phyloP scores from a whole-genome alignment of 352 stramenopile genomes.

The Thalassiosira mediterranea region DNA sequence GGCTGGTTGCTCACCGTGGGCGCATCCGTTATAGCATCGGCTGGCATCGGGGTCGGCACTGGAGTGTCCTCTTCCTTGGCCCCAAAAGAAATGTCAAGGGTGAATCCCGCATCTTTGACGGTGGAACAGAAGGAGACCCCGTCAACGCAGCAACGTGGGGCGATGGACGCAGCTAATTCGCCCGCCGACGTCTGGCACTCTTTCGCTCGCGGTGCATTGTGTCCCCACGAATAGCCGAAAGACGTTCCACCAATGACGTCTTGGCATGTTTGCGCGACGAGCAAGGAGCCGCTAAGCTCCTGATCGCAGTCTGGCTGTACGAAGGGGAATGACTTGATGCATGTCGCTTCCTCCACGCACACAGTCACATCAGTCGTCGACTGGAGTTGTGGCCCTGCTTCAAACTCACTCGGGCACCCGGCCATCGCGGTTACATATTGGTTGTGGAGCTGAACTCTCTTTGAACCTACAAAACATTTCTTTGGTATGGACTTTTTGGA shows the following conservation, averaged over 20 bases:
- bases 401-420: constrained; percentile 25
- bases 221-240: constrained; percentile 32
- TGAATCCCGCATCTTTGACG: too few species aligned
- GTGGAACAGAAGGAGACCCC: constrained; percentile 34
- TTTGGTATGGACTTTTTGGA: constrained; percentile 19
- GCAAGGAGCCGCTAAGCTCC: constrained; percentile 22
- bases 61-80: neutral
- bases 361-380: constrained; percentile 5
- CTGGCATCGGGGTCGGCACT: neutral
- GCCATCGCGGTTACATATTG: constrained; percentile 39
- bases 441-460: constrained; percentile 28
- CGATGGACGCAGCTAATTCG: constrained; percentile 18
- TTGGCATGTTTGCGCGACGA: constrained; percentile 32
- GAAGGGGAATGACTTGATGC: constrained; percentile 32
- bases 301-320: constrained; percentile 26
- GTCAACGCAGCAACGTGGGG: constrained; percentile 34
- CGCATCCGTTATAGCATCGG: constrained; percentile 4
- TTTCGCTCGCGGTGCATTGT: constrained; percentile 32
- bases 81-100: constrained; percentile 11
- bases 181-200: constrained; percentile 9
- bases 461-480: constrained; percentile 40
- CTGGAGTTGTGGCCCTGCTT: constrained; percentile 28
- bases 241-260: constrained; percentile 30
- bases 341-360: constrained; percentile 34
- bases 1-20: constrained; percentile 22